Conservation (phyloP, 164 flowering plant species). For the Tinospora cordifolia region DNA sequence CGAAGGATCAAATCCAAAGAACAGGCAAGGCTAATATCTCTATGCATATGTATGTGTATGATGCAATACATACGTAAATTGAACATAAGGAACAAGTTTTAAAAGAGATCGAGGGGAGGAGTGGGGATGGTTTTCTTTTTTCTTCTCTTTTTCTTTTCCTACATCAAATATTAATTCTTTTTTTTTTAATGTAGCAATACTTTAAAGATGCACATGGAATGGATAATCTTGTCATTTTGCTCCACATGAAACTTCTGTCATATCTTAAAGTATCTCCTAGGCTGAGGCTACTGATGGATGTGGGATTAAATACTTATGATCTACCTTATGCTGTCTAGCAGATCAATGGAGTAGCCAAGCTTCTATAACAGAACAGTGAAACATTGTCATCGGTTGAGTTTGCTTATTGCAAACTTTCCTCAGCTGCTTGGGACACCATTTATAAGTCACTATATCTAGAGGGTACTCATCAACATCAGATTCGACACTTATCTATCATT, state of each 20-base stretch:
- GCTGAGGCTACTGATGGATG: not conserved
- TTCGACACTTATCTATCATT: slow-evolving; percentile 48
- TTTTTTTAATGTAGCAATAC: too few species aligned
- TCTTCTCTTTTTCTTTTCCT: not conserved
- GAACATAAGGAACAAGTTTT: too few species aligned
- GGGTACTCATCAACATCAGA: slow-evolving; percentile 28
- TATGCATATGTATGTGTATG: too few species aligned
- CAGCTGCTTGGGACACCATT: slow-evolving; percentile 37
- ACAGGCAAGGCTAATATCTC: too few species aligned
- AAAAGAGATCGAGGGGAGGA: not conserved
- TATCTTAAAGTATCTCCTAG: not conserved
- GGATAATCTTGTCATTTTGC: not conserved
- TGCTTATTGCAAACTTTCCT: slow-evolving; percentile 54
- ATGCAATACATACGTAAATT: too few species aligned
- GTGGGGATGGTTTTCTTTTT: too few species aligned
- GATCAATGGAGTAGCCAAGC: slow-evolving; percentile 65
- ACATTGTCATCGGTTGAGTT: slow-evolving; percentile 62
- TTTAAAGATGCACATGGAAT: not conserved
- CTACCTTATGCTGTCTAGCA: slow-evolving; percentile 18
- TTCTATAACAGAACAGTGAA: slow-evolving; percentile 50
- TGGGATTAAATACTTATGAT: not conserved
- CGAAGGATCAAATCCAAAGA: too few species aligned
- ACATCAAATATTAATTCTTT: too few species aligned
- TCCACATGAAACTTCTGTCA: not conserved
- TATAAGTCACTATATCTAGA: slow-evolving; percentile 37